Base-by-base conservation (phyloP, 306 rosid genomes). In the Luffa aegyptiaca region DNA sequence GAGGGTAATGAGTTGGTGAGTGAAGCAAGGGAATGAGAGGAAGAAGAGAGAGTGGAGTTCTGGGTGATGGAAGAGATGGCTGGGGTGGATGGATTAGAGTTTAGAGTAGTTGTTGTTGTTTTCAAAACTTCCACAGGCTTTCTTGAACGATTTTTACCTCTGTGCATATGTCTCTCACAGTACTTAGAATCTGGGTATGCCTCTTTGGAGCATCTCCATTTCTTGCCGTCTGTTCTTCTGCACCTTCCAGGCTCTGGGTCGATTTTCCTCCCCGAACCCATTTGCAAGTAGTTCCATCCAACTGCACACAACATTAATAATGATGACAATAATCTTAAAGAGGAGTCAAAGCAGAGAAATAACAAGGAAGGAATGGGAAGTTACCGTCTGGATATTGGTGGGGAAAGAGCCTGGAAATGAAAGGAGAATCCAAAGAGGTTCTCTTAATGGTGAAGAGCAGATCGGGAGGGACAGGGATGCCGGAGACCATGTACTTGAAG, bases 121-220 rank as follows among this genome's bases (percentile, higher is more conserved):
- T 91, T 93, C 84, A 90, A 87, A 81, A 85, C 86, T 90, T 93
- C 97, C 93, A 91, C 97, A 88, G 96, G 99, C 93, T 95, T 95
- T 95, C 99, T 95, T 90, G 97, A 90, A 95, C 99, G 99, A 86
- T 95, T 93, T 35, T 95, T 95, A 39, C 99, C 97, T 91, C 99
- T 89, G 61, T 95, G 99, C 99, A 95, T 95, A 93, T 95, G 99
- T 81, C 97, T 95, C 81, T 95, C 97, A 61, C 99, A 95, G 91
- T 95, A 95, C 77, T 95, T 95, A 0, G 99, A 95, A 86, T 93
- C 97, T 55, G 91, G 92, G 82, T 85, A 95, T 3, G 99, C 99
- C 64, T 93, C 99, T 80, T 95, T 95, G 12, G 99, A 93, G 55
- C 99, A 95, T 76, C 99, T 89, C 99, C 97, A 95, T 83, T 95